Base-by-base conservation (phyloP, 176 grass and related monocot species). In the Panicum miliaceum region DNA sequence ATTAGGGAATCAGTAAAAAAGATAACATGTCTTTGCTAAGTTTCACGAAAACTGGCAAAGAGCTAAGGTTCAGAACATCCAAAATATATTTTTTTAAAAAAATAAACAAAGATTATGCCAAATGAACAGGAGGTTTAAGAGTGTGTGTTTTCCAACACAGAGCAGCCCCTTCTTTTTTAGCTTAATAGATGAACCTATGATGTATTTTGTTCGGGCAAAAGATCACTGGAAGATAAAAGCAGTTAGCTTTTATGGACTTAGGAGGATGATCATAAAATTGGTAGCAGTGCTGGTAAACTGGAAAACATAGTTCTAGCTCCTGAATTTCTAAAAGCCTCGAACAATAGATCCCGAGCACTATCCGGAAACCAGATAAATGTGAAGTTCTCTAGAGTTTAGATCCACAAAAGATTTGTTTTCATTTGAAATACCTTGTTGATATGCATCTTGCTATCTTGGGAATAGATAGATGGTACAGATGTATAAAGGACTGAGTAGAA, bases 151-250 rank as follows among this genome's bases (percentile, higher is more conserved):
- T 76, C 67, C 48, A 75, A 75, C 47, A 66, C 11, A 63, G 4
- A 27, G 3, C 25, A 51, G 12, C 18, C 35, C 69, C 8, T 53
- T 53, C 5, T 35, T 66, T 69, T 23, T 50, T 4, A 14, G 54
- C 12, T 45, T 86, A 70, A 32, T 56, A n/a, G 77, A 88, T 88
- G 86, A 43, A 78, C 12, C 32, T 41, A 26, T 6, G 15, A 42
- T 72, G 29, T 23, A 15, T 40, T 46, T 50, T 36, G 43, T 29
- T 73, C 41, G 18, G 15, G 23, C 40, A 82, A 59, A 60, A 57
- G n/a, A 45, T 64, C 43, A 54, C 23, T 41, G 20, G 64, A 54
- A 41, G 45, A 10, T 29, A 68, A 46, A 67, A 77, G 50, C 27
- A 23, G 62, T 32, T 7, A 67, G 25, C 56, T 36, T 71, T 38